Percentiles rank a stretch among this genome's conserved stretches.
phyloP scores from a whole-genome alignment of 495 filamentous ascomycete species.

The Parachaetomium inaequale region DNA sequence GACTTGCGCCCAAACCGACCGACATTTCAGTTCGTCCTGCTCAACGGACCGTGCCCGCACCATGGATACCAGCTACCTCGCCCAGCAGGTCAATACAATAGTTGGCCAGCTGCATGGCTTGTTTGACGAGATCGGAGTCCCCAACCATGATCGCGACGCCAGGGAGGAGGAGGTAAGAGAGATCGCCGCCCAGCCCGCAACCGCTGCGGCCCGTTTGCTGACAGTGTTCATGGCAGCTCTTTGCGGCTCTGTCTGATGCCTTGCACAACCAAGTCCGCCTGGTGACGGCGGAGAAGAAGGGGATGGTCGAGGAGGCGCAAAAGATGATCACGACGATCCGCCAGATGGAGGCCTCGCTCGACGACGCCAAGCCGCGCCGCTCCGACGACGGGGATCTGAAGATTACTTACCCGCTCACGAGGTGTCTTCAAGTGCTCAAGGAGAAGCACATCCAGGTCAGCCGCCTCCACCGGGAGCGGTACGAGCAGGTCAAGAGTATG shows the following conservation, averaged over 20 bases:
- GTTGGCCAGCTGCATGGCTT: conserved; percentile 85
- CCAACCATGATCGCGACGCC: conserved; percentile 80
- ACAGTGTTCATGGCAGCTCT: conserved; percentile 56
- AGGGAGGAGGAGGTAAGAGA: conserved; percentile 73
- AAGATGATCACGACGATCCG: conserved; percentile 76
- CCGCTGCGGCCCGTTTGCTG: conserved; percentile 18
- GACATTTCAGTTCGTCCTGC: neutral
- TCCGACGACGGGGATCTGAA: conserved; percentile 61
- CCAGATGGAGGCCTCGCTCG: conserved; percentile 90
- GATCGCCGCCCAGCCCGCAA: neutral
- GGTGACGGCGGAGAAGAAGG: conserved; percentile 81
- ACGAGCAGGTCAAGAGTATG: conserved; percentile 91
- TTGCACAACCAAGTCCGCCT: conserved; percentile 76
- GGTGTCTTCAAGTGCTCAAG: conserved; percentile 72
- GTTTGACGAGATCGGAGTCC: conserved; percentile 94
- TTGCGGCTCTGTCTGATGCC: conserved; percentile 81
- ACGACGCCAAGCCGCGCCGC: conserved; percentile 63
- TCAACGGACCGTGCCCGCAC: conserved; percentile 6
- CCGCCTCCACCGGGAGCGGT: conserved; percentile 81
- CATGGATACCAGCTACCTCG: conserved; percentile 90
- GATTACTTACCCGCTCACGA: conserved; percentile 74
- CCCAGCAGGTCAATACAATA: conserved; percentile 90
- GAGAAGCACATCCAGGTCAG: conserved; percentile 78
- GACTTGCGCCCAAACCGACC: neutral
- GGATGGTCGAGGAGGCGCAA: conserved; percentile 81